Percentiles rank a stretch among this genome's conserved stretches.
Conservation (phyloP, 2,329 filamentous ascomycete genomes). For the Colletotrichum falcatum region DNA sequence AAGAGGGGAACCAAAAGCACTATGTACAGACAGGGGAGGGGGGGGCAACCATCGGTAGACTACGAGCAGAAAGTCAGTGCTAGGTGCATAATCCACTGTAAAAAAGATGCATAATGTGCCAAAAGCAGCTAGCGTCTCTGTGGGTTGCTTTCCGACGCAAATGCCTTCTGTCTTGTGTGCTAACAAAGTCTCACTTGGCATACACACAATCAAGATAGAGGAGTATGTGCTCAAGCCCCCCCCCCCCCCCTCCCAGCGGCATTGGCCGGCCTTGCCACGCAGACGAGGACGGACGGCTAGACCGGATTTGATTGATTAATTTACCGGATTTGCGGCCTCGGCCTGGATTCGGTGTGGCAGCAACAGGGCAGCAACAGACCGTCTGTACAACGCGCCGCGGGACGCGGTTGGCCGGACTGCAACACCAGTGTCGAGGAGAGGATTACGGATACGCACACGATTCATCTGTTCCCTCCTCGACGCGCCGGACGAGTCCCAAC, state of each 20-base stretch:
- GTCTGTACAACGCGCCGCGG: constrained; percentile 26
- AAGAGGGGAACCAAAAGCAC: not conserved
- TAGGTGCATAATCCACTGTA: constrained; percentile 6
- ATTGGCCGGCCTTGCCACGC: constrained; percentile 21
- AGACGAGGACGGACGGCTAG: too few species aligned
- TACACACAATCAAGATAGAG: rapidly evolving
- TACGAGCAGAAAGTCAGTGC: constrained; percentile 18
- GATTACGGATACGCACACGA: too few species aligned
- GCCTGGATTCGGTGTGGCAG: constrained; percentile 29
- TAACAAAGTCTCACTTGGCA: not conserved
- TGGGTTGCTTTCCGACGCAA: too few species aligned
- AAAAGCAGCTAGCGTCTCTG: constrained; percentile 18
- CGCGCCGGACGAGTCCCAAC: constrained; percentile 9
- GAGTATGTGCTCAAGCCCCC: constrained; percentile 9
- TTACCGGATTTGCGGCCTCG: constrained; percentile 26
- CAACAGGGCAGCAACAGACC: not conserved
- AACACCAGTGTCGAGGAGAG: not conserved
- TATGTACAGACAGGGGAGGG: constrained; percentile 20
- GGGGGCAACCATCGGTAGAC: constrained; percentile 1
- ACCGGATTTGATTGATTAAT: constrained; percentile 32
- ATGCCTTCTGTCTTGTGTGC: too few species aligned
- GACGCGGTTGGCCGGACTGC: constrained; percentile 5
- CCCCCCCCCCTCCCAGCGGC: constrained; percentile 11
- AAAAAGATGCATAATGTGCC: constrained; percentile 2
- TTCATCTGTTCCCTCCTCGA: not conserved